Evolutionary conservation across 2,329 filamentous ascomycete species (phyloP).

Genomic region (Colletotrichum sp.): DNA sequence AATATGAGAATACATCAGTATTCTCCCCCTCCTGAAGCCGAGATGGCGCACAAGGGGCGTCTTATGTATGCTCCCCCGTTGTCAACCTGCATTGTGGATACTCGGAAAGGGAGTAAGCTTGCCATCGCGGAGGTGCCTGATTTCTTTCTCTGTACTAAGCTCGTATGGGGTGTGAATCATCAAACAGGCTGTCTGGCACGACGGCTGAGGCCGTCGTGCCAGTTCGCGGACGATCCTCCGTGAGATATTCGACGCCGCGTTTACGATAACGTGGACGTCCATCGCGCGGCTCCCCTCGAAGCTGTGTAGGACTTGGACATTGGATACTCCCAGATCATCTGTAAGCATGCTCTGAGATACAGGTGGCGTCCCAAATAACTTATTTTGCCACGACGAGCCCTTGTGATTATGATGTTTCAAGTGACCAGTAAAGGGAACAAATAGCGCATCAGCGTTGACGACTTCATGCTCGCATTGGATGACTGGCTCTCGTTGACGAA

Average conservation of each 20-base stretch:
- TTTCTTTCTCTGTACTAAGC: too few species aligned
- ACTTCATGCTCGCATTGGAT: not conserved
- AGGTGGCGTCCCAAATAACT: not conserved
- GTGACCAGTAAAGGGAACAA: not conserved
- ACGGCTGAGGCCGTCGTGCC: not conserved
- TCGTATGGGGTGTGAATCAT: too few species aligned
- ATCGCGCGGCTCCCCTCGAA: not conserved
- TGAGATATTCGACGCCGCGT: not conserved
- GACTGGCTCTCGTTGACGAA: not conserved
- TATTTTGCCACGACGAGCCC: not conserved
- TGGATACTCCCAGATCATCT: not conserved
- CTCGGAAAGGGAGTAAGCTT: fast-evolving
- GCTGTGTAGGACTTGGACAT: not conserved
- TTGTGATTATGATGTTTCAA: not conserved
- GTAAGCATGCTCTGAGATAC: not conserved
- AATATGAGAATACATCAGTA: not conserved
- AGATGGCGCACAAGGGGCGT: not conserved
- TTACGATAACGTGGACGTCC: not conserved
- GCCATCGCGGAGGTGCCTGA: not conserved
- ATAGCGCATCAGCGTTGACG: not conserved
- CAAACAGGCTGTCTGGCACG: not conserved
- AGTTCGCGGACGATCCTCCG: not conserved
- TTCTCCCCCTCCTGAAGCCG: not conserved
- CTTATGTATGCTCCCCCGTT: not conserved
- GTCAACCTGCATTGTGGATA: not conserved